Percentiles rank a stretch among this genome's conserved stretches.
Evolutionary conservation across 1,139 yeast genomes (phyloP).

Genomic region (Suhomyces kunorum): DNA sequence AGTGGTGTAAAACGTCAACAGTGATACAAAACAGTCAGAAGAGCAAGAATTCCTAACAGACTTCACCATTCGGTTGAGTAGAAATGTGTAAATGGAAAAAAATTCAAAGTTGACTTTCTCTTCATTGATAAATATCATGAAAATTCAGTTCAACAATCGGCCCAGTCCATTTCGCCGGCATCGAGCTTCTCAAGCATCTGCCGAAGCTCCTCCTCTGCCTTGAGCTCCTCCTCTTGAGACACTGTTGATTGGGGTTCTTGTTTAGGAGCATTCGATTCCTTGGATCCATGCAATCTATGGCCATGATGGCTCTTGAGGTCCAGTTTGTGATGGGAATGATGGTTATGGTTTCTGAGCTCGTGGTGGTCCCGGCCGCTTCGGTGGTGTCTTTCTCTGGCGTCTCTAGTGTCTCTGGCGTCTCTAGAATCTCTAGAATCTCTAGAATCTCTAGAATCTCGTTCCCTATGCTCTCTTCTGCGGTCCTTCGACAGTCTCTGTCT

Average conservation of each 20-base stretch:
- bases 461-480: too few relatives aligned
- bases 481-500: neutral
- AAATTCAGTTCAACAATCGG: constrained; percentile 10
- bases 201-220: constrained; percentile 19
- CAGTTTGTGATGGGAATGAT: neutral
- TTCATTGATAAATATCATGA: too few relatives aligned
- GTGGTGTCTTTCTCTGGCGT: neutral
- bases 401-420: neutral
- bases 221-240: constrained; percentile 15
- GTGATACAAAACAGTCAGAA: too few relatives aligned
- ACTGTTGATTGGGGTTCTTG: constrained; percentile 14
- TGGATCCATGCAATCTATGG: neutral
- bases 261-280: neutral
- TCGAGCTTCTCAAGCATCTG: constrained; percentile 18
- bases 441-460: neutral
- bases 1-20: too few relatives aligned
- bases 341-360: neutral
- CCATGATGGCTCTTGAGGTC: neutral
- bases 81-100: too few relatives aligned
- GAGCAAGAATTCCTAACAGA: too few relatives aligned
- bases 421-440: neutral
- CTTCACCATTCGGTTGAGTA: too few relatives aligned
- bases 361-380: neutral
- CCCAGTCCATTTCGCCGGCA: constrained; percentile 21
- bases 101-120: too few relatives aligned